Base-by-base conservation (phyloP, 139 green algal genomes). In the Coccomyxa sp. region DNA sequence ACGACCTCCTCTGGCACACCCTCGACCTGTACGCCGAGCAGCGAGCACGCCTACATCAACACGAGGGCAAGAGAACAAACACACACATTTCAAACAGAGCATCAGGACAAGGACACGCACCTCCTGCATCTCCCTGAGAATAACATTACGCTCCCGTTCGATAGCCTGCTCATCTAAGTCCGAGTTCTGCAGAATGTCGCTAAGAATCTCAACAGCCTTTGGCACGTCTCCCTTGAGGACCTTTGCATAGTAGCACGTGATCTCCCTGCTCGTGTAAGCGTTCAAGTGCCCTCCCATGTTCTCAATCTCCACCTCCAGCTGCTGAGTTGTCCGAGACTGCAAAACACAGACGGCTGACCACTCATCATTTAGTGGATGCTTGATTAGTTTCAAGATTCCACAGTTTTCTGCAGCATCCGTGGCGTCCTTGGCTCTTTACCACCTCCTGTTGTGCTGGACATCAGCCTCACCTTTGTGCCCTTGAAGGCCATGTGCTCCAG, bases 401-500 rank as follows among this genome's bases (percentile, higher is more conserved):
- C 38, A 51, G 3, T 7, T 7, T 51, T 51, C 38, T 51, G 38
- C 38, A 51, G 38, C 38, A 51, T 11, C 38, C 38, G 38, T 51
- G 7, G 7, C 38, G 38, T 51, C 38, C 38, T 51, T 51, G 38
- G 7, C 3, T n/a, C n/a, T n/a, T 51, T 51, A 51, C 38, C 7
- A 51, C 38, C 38, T 51, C 38, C 38, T 51, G 38, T 7, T 51
- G 38, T 51, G 38, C 38, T 51, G 3, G 38, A 51, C 38, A 51
- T 18, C 38, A 31, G 15, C 30, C 79, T 85, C 68, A 94, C 92
- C 87, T 95, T 95, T 68, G 96, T 99, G 63, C 97, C 97, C 90
- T 99, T 99, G 91, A 99, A 99, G 13, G 95, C 93, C 92, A 99
- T 98, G 91, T 99, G 97, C 91, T 99, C 97, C 82, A 99, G 91